Conservation (phyloP, 192 early-diverging fungal species). For the Funneliformis mosseae region DNA sequence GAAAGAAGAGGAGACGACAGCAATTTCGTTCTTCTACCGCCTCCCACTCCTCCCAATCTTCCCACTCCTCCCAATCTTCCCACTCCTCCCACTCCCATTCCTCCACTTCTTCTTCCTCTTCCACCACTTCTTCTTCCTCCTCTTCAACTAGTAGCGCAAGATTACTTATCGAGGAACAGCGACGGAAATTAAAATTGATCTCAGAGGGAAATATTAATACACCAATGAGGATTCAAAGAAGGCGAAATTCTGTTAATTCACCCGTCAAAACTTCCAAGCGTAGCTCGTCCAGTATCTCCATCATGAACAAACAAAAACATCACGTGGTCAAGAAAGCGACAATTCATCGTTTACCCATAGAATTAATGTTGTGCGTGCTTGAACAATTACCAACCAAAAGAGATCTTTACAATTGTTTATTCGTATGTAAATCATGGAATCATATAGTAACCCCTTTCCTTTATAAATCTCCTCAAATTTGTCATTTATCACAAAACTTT, state of each 20-base stretch:
- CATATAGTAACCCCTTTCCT: not conserved
- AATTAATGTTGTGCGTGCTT: slow-evolving; percentile 10
- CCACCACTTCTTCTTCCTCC: not conserved
- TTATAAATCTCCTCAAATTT: slow-evolving; percentile 20
- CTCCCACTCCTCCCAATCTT: not conserved
- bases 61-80: too few relatives aligned
- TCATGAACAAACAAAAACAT: not conserved
- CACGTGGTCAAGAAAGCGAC: not conserved
- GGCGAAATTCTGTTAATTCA: not conserved
- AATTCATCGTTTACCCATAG: not conserved
- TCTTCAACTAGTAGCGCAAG: not conserved
- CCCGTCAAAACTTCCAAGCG: not conserved
- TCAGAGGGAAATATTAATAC: not conserved
- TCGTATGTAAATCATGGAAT: slow-evolving; percentile 20
- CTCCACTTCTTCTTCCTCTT: not conserved
- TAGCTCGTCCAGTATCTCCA: not conserved
- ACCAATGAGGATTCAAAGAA: not conserved
- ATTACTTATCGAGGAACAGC: not conserved
- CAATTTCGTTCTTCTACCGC: not conserved
- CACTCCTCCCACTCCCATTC: too few relatives aligned
- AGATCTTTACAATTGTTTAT: slow-evolving; percentile 8
- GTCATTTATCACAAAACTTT: slow-evolving; percentile 10
- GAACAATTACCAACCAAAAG: not conserved
- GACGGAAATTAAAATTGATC: slow-evolving; percentile 6
- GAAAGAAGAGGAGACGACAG: not conserved